These are phyloP conservation scores for Sextonia rubra DNA, from an alignment of 164 flowering plant species.

Conservation along the genomic window DNA sequence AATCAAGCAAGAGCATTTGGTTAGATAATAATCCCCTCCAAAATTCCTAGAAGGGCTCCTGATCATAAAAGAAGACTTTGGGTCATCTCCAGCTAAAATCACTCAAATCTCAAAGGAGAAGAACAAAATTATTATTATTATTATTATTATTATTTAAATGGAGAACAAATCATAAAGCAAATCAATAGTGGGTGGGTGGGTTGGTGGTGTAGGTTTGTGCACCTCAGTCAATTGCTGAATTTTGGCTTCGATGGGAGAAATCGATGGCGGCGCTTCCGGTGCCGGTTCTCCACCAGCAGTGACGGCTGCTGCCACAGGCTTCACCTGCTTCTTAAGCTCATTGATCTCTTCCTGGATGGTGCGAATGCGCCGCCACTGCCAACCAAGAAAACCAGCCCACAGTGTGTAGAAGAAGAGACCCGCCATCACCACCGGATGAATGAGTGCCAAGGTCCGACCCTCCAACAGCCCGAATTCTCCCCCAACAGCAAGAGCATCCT, in stretches of 20 bases:
- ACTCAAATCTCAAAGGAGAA: no score
- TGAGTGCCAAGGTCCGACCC: slow-evolving; percentile 67
- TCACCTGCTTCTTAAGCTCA: slow-evolving; percentile 81
- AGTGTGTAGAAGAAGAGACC: slow-evolving; percentile 71
- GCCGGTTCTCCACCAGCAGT: slow-evolving; percentile 32
- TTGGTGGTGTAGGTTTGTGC: not conserved
- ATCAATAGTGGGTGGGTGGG: no score
- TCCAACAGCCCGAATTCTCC: slow-evolving; percentile 87
- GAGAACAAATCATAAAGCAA: no score
- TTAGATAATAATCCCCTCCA: no score
- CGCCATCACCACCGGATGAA: slow-evolving; percentile 79
- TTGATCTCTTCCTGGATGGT: slow-evolving; percentile 77
- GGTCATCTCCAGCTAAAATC: no score
- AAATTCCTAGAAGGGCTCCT: no score
- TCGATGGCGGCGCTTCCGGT: slow-evolving; percentile 22
- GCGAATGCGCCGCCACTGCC: slow-evolving; percentile 97
- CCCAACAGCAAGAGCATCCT: slow-evolving; percentile 79
- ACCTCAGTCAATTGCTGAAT: slow-evolving; percentile 89
- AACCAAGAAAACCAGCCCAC: slow-evolving; percentile 86
- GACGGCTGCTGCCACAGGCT: slow-evolving; percentile 45
- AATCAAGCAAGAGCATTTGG: no score
- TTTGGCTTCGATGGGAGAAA: slow-evolving; percentile 59
- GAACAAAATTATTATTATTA: no score
- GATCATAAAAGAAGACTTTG: no score
- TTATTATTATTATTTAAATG: no score